Evolutionary conservation across 129 eudicot species (phyloP).

Genomic region (Kitagawia praeruptora): DNA sequence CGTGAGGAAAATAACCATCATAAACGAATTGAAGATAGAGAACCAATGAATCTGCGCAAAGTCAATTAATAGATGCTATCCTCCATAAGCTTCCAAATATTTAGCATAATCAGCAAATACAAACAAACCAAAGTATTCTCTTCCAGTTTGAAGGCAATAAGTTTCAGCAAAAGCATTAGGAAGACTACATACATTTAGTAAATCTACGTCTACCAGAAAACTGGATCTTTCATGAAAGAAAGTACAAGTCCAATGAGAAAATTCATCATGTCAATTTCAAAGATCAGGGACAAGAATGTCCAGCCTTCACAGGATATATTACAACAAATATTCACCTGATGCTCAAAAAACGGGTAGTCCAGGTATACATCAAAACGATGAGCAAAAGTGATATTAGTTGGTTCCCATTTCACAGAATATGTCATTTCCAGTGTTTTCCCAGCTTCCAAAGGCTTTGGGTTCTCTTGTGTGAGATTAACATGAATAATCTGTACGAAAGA

Average conservation of each 20-base stretch:
- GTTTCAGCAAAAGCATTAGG: not conserved
- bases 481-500: slow-evolving; percentile 70
- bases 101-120: too few species aligned
- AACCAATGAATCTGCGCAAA: too few species aligned
- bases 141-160: too few species aligned
- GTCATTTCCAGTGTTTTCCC: slow-evolving; percentile 72
- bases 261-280: not conserved
- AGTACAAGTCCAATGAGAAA: not conserved
- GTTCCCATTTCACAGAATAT: slow-evolving; percentile 73
- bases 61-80: too few species aligned
- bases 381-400: slow-evolving; percentile 60
- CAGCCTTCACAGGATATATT: not conserved
- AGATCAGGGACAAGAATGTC: not conserved
- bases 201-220: not conserved
- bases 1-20: too few species aligned
- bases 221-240: not conserved
- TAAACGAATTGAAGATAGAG: too few species aligned
- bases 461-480: slow-evolving; percentile 91
- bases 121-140: too few species aligned
- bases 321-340: slow-evolving; percentile 53
- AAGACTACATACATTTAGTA: not conserved
- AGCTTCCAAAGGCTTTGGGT: slow-evolving; percentile 72
- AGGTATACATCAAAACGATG: slow-evolving; percentile 85
- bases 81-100: too few species aligned
- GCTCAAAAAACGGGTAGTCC: slow-evolving; percentile 96